phyloP scores from a whole-genome alignment of 768 basidiomycete genomes.

The Tulasnella sp. region DNA sequence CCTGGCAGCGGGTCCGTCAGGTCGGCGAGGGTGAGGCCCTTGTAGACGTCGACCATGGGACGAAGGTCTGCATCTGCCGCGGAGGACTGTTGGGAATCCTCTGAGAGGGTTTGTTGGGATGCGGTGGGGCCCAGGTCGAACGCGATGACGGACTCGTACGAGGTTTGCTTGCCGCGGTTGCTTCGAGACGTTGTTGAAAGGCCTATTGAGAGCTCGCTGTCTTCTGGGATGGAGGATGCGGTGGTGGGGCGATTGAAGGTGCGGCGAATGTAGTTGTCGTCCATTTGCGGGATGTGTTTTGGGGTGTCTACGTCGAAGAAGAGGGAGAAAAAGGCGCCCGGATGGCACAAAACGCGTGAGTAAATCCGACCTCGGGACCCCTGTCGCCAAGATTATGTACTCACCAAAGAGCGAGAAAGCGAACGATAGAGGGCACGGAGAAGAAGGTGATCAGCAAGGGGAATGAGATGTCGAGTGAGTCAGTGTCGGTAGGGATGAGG shows the following conservation, averaged over 20 bases:
- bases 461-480: neutral
- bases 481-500: neutral
- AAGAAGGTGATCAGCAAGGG: neutral
- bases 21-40: neutral
- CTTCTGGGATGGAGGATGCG: neutral
- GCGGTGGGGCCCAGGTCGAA: neutral
- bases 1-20: neutral
- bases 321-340: neutral
- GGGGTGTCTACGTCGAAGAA: neutral
- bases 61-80: neutral
- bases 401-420: neutral
- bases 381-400: neutral
- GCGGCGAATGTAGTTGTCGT: neutral
- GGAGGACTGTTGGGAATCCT: neutral
- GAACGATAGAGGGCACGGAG: neutral
- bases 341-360: neutral
- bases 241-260: neutral
- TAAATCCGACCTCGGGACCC: neutral
- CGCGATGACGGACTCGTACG: neutral
- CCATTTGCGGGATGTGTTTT: neutral
- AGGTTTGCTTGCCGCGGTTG: neutral
- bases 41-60: slow-evolving; percentile 2
- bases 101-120: neutral
- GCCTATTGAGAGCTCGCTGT: neutral
- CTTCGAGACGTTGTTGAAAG: neutral